Evolutionary conservation across 768 basidiomycete genomes (phyloP), one percentile per base, ranked within the genome.

Genomic region (Trametes gibbosa): DNA sequence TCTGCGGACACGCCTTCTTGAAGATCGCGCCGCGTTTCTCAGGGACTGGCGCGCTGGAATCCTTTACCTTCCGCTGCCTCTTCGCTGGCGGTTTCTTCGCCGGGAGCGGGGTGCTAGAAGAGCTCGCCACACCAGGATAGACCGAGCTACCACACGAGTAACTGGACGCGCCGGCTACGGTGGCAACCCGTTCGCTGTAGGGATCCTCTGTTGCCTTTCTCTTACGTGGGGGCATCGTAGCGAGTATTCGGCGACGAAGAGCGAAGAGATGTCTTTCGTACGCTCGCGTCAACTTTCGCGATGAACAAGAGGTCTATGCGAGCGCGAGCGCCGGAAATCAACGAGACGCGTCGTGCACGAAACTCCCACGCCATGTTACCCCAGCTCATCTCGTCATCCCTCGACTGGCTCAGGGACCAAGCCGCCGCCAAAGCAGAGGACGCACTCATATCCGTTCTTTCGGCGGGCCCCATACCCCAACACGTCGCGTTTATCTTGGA

Each of bases 401-500:
- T 58, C 41, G 39, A 4, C 55, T 65, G 68, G 68, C 51, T 72
- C 37, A 60, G 50, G 16, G 61, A 65, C 52, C 47, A 47, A 21
- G 58, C 56, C 24, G 17, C 65, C 27, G 58, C 58, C 37, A 63
- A 59, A 43, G 72, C 74, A 12, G 76, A 77, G 19, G 75, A 80
- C 56, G 69, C 84, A 17, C 69, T 94, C 24, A 77, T 95, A 46
- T 75, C 74, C 58, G 73, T 94, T 19, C 81, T 99, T 45, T 77
- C 87, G 0, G 78, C 89, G 2, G 95, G 95, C 0, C 95, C 96
- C 0, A 80, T 95, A 9, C 97, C 97, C 0, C 73, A 77, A 42
- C 97, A 99, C 76, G 82, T 98, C 27, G 95, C 90, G 2, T 95
- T 99, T 70, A 87, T 96, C 25, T 95, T 99, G 94, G 97, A 99